Percentiles rank a stretch among this genome's conserved stretches.
Conservation (phyloP, 177 flowering plant genomes). For the Telopea speciosissima region DNA sequence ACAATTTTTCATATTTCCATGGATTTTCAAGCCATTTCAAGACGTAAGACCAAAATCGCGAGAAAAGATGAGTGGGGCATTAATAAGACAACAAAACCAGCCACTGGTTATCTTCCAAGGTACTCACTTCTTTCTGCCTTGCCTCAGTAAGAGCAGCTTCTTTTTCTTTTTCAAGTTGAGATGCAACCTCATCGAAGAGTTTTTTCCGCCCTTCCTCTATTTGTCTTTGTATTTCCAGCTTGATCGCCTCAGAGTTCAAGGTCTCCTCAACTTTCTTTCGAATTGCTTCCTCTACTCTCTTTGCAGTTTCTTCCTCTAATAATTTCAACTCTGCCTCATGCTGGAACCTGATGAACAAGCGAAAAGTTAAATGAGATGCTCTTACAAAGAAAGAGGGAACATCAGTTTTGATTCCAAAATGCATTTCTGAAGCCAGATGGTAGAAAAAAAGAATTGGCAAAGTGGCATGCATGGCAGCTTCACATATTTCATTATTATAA, state of each 20-base stretch:
- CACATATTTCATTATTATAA: conserved; percentile 20
- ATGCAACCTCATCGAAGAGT: conserved; percentile 64
- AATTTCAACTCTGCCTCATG: conserved; percentile 85
- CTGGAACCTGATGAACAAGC: conserved; percentile 62
- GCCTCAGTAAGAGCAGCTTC: conserved; percentile 75
- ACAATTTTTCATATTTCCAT: background rate
- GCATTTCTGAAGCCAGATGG: conserved; percentile 19
- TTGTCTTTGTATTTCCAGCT: conserved; percentile 57
- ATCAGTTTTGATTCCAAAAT: conserved; percentile 10
- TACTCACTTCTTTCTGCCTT: conserved; percentile 63
- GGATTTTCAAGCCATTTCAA: background rate
- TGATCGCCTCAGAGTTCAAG: conserved; percentile 66
- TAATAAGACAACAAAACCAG: background rate
- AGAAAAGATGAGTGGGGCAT: no score
- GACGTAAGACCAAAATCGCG: no score
- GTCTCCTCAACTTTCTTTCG: conserved; percentile 69
- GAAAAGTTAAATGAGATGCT: conserved; percentile 29
- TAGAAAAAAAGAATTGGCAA: conserved; percentile 17
- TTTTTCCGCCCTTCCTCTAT: conserved; percentile 83
- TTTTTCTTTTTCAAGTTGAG: conserved; percentile 83
- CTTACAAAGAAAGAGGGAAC: conserved; percentile 9
- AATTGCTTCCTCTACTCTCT: conserved; percentile 84
- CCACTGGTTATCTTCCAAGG: background rate
- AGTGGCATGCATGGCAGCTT: conserved; percentile 18
- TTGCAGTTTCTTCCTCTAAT: conserved; percentile 91